phyloP scores from a whole-genome alignment of 495 filamentous ascomycete species.

The Penicillium parvum region DNA sequence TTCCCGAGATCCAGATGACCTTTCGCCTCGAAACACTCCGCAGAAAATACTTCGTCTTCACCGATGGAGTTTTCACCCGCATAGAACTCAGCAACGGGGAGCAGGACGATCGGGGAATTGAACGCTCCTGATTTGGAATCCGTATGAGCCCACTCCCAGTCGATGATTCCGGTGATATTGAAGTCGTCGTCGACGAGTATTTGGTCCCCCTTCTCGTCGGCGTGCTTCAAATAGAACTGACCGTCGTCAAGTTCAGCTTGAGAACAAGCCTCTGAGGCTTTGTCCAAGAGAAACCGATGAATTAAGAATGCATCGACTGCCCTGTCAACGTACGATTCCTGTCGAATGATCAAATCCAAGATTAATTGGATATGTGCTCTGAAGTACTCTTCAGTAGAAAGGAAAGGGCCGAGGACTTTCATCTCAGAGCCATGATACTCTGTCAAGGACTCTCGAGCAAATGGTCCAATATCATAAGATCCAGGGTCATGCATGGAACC shows the following conservation, averaged over 20 bases:
- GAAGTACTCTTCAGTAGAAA: too few species aligned
- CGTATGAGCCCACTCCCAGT: conserved; percentile 43
- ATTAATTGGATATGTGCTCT: too few species aligned
- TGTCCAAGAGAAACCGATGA: conserved; percentile 37
- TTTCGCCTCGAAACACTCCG: conserved; percentile 27
- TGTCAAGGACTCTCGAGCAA: too few species aligned
- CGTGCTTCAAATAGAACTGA: conserved; percentile 40
- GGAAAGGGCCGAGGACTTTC: too few species aligned
- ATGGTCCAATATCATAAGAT: too few species aligned
- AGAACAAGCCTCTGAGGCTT: conserved; percentile 5
- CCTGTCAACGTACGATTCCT: conserved; percentile 14
- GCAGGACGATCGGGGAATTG: conserved; percentile 38
- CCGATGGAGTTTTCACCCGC: conserved; percentile 29
- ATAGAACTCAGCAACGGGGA: conserved; percentile 41
- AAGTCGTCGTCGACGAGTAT: conserved; percentile 41
- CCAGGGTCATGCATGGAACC: too few species aligned
- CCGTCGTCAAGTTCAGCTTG: conserved; percentile 18
- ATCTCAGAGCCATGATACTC: too few species aligned
- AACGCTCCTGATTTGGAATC: conserved; percentile 30
- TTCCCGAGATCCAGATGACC: conserved; percentile 25
- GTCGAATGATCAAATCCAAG: too few species aligned
- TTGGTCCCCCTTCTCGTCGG: conserved; percentile 44
- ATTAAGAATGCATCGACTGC: conserved; percentile 33
- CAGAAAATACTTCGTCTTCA: conserved; percentile 32
- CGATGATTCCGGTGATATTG: conserved; percentile 43